Percentiles rank a stretch among this genome's conserved stretches.
Evolutionary conservation across 2,329 filamentous ascomycete genomes (phyloP).

Genomic region (Fusarium dimerum): DNA sequence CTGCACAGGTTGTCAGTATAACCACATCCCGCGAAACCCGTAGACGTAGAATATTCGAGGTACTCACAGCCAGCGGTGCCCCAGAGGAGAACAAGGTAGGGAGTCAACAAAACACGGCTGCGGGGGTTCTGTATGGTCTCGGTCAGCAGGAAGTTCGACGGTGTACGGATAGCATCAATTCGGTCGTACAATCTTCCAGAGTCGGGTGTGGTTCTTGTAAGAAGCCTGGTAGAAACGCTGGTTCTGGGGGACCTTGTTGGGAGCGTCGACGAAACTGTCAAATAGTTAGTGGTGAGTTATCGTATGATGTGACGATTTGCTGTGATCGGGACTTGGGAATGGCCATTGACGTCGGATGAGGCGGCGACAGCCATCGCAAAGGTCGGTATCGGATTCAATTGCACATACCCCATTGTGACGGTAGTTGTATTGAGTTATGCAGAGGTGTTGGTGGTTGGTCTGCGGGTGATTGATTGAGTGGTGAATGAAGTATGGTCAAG

Average conservation of each 20-base stretch:
- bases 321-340: conserved; percentile 9
- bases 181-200: conserved; percentile 74
- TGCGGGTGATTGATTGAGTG: conserved; percentile 28
- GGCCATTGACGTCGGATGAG: conserved; percentile 28
- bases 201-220: conserved; percentile 66
- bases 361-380: conserved; percentile 9
- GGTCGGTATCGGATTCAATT: conserved; percentile 21
- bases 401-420: conserved; percentile 45
- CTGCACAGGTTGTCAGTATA: conserved; percentile 36
- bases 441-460: conserved; percentile 20
- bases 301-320: conserved; percentile 27
- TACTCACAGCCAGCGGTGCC: conserved; percentile 63
- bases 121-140: conserved; percentile 55
- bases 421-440: conserved; percentile 26
- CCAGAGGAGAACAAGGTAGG: conserved; percentile 68
- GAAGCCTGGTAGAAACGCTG: conserved; percentile 76
- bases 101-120: conserved; percentile 65
- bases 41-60: neutral
- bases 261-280: conserved; percentile 64
- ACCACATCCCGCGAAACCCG: neutral
- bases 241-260: conserved; percentile 74
- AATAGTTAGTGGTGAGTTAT: conserved; percentile 31
- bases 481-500: conserved; percentile 31
- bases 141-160: conserved; percentile 21
- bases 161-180: conserved; percentile 11